Evolutionary conservation across 2,329 filamentous ascomycete species (phyloP).

Genomic region (Paracamarosporium sp.): DNA sequence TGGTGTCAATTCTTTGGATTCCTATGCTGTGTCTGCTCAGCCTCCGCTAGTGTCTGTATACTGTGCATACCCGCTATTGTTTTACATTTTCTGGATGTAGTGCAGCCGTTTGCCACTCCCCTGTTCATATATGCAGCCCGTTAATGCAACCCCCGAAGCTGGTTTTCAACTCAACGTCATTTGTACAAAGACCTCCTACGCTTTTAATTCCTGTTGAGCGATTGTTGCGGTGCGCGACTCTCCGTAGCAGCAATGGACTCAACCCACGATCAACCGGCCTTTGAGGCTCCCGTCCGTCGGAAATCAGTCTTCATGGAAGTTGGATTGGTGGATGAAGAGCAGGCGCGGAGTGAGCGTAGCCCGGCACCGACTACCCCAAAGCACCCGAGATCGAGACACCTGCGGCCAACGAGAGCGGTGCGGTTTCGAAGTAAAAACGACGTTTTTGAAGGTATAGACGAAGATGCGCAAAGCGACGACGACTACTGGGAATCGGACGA

Average conservation of each 20-base stretch:
- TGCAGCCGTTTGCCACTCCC: slow-evolving; percentile 16
- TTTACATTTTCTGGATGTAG: slow-evolving; percentile 3
- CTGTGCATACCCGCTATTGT: slow-evolving; percentile 14
- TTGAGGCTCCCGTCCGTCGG: slow-evolving; percentile 25
- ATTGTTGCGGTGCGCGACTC: slow-evolving; percentile 17
- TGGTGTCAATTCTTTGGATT: neutral
- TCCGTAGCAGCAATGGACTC: slow-evolving; percentile 29
- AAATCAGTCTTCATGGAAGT: slow-evolving; percentile 47
- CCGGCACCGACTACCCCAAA: slow-evolving; percentile 33
- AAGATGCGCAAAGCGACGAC: slow-evolving; percentile 19
- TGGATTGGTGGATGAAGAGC: slow-evolving; percentile 43
- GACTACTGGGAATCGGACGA: slow-evolving; percentile 38
- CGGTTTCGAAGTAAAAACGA: slow-evolving; percentile 41
- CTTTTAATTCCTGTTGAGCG: neutral
- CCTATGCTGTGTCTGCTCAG: slow-evolving; percentile 4
- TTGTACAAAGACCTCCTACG: slow-evolving; percentile 11
- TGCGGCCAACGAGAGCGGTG: slow-evolving; percentile 35
- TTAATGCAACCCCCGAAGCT: slow-evolving; percentile 15
- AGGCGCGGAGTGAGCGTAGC: slow-evolving; percentile 34
- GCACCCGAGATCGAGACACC: slow-evolving; percentile 21
- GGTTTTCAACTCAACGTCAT: slow-evolving; percentile 32
- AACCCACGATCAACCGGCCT: slow-evolving; percentile 32
- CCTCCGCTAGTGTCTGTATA: slow-evolving; percentile 16
- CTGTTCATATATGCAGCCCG: slow-evolving; percentile 16
- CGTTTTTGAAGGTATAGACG: slow-evolving; percentile 26